Base-by-base conservation (phyloP, 805 yeast species). In the Saturnispora sanitii region DNA sequence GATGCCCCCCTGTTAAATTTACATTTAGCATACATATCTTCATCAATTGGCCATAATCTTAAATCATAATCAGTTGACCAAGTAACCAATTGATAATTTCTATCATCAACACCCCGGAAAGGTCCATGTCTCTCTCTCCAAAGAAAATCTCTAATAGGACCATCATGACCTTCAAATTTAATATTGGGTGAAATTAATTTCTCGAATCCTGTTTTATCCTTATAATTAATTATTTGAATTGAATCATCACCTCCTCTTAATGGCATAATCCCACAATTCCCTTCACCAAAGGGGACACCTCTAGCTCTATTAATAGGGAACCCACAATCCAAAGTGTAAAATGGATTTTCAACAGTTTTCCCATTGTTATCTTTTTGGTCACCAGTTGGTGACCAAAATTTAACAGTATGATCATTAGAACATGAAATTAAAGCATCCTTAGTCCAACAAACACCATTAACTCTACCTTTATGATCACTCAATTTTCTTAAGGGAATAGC, bases 61-160 rank as follows among this genome's bases (percentile, higher is more conserved):
- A 92, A 64, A 54, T 85, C 94, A 49, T 79, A 75, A 55, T 92
- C 97, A 38, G 83, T 78, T 1, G 94, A 80, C 96, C 97, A 90
- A 0, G 97, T 85, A 1, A 92, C 90, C 37, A 92, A 59, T 57
- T 92, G 97, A 54, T 75, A 92, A 44, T 88, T 95, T 41, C 90
- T 67, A 62, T 84, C 86, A 49, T 78, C 79, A 12, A 71, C 51
- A 0, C 53, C 57, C 2, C 66, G 56, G 27, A 57, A 44, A 3
- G 65, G 57, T 1, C 69, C 57, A 42, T 77, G 73, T 28, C 86
- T 67, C 6, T 75, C 65, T 48, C 97, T 67, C 95, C 96, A 90
- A 1, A 87, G 64, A 53, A 90, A 87, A 54, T 92, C 97, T 30
- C 79, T 80, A 15, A 92, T 80, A 1, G 92, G 82, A 37, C 82